Evolutionary conservation across 768 basidiomycete genomes (phyloP).

Genomic region (Austroboletus eburneus): DNA sequence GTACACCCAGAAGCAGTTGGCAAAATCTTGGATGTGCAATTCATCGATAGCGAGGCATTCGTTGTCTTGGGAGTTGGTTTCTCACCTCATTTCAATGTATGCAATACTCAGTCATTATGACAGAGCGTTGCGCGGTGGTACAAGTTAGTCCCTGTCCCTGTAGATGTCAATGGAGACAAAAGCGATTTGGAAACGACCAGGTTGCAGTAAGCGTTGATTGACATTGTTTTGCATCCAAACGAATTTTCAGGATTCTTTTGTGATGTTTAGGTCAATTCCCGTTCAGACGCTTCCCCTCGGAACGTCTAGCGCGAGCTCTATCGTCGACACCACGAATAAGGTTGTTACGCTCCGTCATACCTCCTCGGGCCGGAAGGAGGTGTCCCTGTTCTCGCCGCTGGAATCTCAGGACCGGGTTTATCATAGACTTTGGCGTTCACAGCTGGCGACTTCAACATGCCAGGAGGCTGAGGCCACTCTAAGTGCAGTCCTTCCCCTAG

Average conservation of each 20-base stretch:
- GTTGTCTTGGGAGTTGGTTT: constrained; percentile 26
- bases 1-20: constrained; percentile 19
- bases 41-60: constrained; percentile 21
- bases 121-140: constrained; percentile 21
- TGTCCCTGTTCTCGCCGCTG: constrained; percentile 10
- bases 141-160: constrained; percentile 3
- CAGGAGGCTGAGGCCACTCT: constrained; percentile 15
- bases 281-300: constrained; percentile 11
- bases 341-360: constrained; percentile 19
- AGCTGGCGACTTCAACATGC: neutral
- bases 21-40: constrained; percentile 19
- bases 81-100: neutral
- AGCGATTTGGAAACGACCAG: constrained; percentile 6
- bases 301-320: neutral
- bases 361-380: constrained; percentile 16
- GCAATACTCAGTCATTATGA: constrained; percentile 2
- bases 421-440: constrained; percentile 22
- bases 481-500: constrained; percentile 50
- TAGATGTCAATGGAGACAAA: constrained; percentile 9
- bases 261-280: constrained; percentile 9
- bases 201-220: constrained; percentile 17
- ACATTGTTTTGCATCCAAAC: neutral
- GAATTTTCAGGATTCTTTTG: constrained; percentile 5
- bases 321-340: constrained; percentile 11
- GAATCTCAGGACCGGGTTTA: constrained; percentile 6